Percentiles rank a stretch among this genome's conserved stretches.
These are phyloP conservation scores for Penicillium tannophilum DNA, from an alignment of 495 filamentous ascomycete genomes.

Conservation along the genomic window DNA sequence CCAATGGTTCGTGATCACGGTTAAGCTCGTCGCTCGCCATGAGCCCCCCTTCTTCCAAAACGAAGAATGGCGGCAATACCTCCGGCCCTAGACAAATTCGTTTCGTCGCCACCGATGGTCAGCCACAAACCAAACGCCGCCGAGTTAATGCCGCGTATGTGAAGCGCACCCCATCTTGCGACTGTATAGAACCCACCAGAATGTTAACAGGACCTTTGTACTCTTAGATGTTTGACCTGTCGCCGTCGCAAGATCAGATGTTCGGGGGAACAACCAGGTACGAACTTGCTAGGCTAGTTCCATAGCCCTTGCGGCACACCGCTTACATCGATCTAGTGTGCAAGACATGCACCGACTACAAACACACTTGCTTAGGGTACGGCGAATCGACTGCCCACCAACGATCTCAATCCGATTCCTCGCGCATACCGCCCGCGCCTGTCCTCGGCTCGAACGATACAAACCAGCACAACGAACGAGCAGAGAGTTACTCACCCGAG, in stretches of 20 bases:
- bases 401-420: conserved; percentile 42
- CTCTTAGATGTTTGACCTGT: conserved; percentile 70
- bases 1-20: conserved; percentile 47
- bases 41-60: conserved; percentile 48
- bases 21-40: conserved; percentile 47
- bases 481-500: conserved; percentile 37
- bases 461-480: conserved; percentile 18
- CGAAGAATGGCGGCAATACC: conserved; percentile 42
- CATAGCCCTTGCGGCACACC: not conserved
- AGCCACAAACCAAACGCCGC: conserved; percentile 77
- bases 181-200: conserved; percentile 9
- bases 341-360: conserved; percentile 74
- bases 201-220: conserved; percentile 18
- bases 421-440: conserved; percentile 28
- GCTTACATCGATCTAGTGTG: conserved; percentile 45
- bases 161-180: conserved; percentile 7
- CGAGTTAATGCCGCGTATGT: conserved; percentile 81
- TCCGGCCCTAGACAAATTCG: conserved; percentile 59
- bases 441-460: conserved; percentile 26
- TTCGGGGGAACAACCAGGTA: conserved; percentile 71
- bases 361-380: conserved; percentile 72
- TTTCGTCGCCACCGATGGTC: conserved; percentile 80
- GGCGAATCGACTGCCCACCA: conserved; percentile 67
- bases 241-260: conserved; percentile 83
- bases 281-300: conserved; percentile 6